Conservation (phyloP, 139 green algal species). For the Diplosphaera chodatii region DNA sequence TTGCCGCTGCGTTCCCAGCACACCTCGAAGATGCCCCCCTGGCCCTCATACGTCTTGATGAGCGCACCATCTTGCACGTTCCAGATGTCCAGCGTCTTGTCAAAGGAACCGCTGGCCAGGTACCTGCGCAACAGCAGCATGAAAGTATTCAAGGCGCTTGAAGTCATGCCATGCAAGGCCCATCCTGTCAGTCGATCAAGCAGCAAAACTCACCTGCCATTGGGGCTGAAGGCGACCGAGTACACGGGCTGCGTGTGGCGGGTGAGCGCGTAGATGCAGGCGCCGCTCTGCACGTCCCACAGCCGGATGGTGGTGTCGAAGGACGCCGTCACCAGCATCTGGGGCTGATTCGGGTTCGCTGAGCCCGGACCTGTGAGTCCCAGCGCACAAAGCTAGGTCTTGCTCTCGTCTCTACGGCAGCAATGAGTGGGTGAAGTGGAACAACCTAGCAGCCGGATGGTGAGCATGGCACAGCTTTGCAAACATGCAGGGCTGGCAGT, state of each 20-base stretch:
- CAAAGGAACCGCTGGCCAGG: conserved; percentile 74
- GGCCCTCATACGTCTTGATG: conserved; percentile 53
- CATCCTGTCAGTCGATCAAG: too few species aligned
- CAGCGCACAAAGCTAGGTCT: too few species aligned
- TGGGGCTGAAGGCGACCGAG: conserved; percentile 74
- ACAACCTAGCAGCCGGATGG: too few species aligned
- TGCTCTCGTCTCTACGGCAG: too few species aligned
- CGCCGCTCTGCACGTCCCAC: conserved; percentile 73
- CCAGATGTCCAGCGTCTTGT: conserved; percentile 75
- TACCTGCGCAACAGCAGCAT: conserved; percentile 19
- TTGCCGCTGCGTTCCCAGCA: conserved; percentile 70
- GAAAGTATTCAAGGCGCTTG: too few species aligned
- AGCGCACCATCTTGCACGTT: conserved; percentile 56
- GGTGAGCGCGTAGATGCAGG: conserved; percentile 40
- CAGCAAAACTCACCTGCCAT: conserved; percentile 35
- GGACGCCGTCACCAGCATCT: conserved; percentile 72
- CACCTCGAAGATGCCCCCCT: conserved; percentile 80
- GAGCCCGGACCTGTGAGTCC: conserved; percentile 26
- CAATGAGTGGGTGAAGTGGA: too few species aligned
- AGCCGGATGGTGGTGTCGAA: conserved; percentile 76
- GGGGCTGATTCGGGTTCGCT: conserved; percentile 51
- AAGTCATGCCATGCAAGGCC: too few species aligned
- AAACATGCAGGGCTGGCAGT: too few species aligned
- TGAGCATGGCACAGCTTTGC: too few species aligned
- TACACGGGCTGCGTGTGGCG: conserved; percentile 75